Percentiles rank a stretch among this genome's conserved stretches.
Evolutionary conservation across 306 rosid genomes (phyloP).

Genomic region (Luffa acutangula): DNA sequence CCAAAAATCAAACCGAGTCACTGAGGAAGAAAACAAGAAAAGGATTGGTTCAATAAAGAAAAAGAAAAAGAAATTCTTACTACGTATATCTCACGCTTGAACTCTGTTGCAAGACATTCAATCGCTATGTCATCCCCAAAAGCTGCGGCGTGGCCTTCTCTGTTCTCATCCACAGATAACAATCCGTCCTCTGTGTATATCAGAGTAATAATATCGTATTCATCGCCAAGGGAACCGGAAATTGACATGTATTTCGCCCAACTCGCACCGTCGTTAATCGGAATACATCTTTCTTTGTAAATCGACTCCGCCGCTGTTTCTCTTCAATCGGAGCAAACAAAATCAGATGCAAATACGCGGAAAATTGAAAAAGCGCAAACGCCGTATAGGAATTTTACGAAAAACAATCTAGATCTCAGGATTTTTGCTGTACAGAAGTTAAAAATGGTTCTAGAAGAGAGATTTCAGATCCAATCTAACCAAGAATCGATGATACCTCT

Average conservation of each 20-base stretch:
- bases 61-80: constrained; percentile 33
- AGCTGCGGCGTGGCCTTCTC: constrained; percentile 89
- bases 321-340: constrained; percentile 36
- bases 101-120: constrained; percentile 97
- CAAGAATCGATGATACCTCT: constrained; percentile 33
- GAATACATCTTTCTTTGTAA: constrained; percentile 82
- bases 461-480: background rate
- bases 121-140: constrained; percentile 97
- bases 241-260: constrained; percentile 98
- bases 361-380: background rate
- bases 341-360: constrained; percentile 3
- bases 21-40: background rate
- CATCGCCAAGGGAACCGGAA: constrained; percentile 77
- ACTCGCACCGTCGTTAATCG: constrained; percentile 65
- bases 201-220: constrained; percentile 82
- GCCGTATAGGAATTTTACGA: background rate
- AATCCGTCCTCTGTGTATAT: constrained; percentile 93
- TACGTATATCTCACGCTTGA: constrained; percentile 87
- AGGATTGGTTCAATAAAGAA: constrained; percentile 4
- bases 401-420: background rate
- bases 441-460: background rate
- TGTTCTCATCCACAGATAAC: constrained; percentile 75
- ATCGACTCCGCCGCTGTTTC: constrained; percentile 88
- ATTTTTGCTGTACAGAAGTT: background rate
- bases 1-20: background rate